These are phyloP conservation scores for Microbotryum lychnidis-dioicae DNA, from an alignment of 1,284 basidiomycete species.

Conservation along the genomic window DNA sequence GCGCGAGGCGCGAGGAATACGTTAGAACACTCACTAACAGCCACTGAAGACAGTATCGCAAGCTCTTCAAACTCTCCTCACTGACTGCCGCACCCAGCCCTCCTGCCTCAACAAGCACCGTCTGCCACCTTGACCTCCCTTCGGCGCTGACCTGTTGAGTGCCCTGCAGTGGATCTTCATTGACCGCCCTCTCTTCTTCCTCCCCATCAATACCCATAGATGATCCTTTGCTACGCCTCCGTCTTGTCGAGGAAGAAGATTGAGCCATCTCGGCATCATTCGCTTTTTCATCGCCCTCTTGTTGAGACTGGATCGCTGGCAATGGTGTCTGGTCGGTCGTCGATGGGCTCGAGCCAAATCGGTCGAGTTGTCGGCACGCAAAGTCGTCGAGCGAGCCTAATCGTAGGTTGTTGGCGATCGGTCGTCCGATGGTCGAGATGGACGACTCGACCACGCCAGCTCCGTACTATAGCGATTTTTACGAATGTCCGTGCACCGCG, in stretches of 20 bases:
- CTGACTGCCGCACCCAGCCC: conserved; percentile 78
- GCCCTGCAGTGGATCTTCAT: background rate
- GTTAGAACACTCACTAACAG: conserved; percentile 52
- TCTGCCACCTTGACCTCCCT: conserved; percentile 69
- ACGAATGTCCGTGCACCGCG: background rate
- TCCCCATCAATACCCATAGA: too few relatives aligned
- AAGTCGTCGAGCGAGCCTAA: conserved; percentile 72
- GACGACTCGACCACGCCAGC: conserved; percentile 80
- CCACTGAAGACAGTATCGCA: conserved; percentile 83
- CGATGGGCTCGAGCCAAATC: conserved; percentile 35
- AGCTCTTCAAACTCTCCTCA: conserved; percentile 76
- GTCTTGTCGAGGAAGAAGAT: too few relatives aligned
- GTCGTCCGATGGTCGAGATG: conserved; percentile 69
- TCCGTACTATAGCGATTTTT: conserved; percentile 54
- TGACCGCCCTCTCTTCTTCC: too few relatives aligned
- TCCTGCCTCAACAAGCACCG: conserved; percentile 70
- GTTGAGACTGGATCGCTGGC: background rate
- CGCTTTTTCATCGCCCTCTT: background rate
- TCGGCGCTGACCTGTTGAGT: conserved; percentile 3
- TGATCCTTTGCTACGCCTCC: too few relatives aligned
- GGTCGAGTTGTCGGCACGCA: conserved; percentile 74
- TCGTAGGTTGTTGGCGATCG: conserved; percentile 66
- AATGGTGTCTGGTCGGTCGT: background rate
- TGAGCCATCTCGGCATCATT: conserved; percentile 2
- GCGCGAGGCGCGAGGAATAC: conserved; percentile 1